These are phyloP conservation scores for Microascus cirrosus DNA, from an alignment of 2,329 filamentous ascomycete species.

Conservation along the genomic window DNA sequence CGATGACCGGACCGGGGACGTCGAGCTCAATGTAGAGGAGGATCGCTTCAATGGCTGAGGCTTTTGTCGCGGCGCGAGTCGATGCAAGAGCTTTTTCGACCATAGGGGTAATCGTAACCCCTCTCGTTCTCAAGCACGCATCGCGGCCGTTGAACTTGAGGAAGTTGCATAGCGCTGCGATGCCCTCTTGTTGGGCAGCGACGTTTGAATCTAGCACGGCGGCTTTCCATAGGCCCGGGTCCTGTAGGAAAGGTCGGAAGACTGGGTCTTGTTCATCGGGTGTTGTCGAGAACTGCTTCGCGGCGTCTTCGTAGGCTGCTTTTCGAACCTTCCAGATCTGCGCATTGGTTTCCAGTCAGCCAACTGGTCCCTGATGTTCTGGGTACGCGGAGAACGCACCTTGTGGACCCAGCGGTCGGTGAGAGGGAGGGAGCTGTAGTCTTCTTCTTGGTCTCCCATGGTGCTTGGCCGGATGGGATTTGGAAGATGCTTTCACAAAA, in stretches of 20 bases:
- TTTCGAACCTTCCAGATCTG: constrained; percentile 96
- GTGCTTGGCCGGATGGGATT: constrained; percentile 6
- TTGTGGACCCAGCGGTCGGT: constrained; percentile 78
- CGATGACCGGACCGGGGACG: constrained; percentile 71
- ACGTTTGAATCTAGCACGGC: constrained; percentile 93
- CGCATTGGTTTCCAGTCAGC: not conserved
- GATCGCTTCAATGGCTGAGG: constrained; percentile 74
- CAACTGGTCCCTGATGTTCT: not conserved
- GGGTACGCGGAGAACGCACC: constrained; percentile 25
- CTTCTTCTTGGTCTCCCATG: constrained; percentile 78
- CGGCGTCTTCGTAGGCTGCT: constrained; percentile 83
- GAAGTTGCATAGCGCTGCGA: constrained; percentile 80
- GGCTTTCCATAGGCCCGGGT: constrained; percentile 79
- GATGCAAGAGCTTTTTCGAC: constrained; percentile 87
- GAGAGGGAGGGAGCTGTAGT: constrained; percentile 69
- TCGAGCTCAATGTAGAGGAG: constrained; percentile 87
- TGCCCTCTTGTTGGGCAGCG: constrained; percentile 87
- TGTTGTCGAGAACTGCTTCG: constrained; percentile 74
- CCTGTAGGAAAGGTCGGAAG: constrained; percentile 79
- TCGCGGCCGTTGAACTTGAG: constrained; percentile 81
- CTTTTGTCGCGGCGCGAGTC: constrained; percentile 78
- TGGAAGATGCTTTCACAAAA: not conserved
- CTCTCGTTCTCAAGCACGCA: constrained; percentile 66
- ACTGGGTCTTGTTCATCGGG: constrained; percentile 76
- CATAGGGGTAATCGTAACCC: constrained; percentile 63